Evolutionary conservation across 805 yeast genomes (phyloP).

Genomic region (Kazachstania kunashirensis): DNA sequence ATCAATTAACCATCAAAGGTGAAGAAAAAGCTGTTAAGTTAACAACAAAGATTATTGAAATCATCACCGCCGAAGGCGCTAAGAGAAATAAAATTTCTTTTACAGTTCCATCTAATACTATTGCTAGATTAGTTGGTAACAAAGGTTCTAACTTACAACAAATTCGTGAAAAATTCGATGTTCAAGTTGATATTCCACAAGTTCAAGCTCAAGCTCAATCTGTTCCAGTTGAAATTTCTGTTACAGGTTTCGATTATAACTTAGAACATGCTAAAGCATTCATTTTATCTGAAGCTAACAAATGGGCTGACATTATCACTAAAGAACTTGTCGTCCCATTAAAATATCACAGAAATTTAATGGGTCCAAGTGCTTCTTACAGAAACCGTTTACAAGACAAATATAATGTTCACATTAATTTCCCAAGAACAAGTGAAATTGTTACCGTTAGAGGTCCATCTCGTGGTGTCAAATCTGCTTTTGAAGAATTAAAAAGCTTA

Average conservation of each 20-base stretch:
- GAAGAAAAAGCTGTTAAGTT: conserved; percentile 46
- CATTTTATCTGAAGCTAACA: conserved; percentile 50
- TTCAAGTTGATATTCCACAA: conserved; percentile 58
- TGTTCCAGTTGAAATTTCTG: conserved; percentile 39
- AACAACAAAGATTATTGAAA: conserved; percentile 30
- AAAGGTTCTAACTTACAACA: conserved; percentile 67
- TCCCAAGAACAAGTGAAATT: conserved; percentile 61
- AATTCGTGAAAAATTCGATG: conserved; percentile 63
- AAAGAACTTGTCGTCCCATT: conserved; percentile 59
- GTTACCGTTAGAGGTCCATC: conserved; percentile 77
- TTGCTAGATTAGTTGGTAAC: conserved; percentile 82
- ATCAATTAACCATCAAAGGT: conserved; percentile 63
- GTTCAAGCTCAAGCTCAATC: conserved; percentile 34
- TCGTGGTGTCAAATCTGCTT: conserved; percentile 73
- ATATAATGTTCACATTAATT: conserved; percentile 70
- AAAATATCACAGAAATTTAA: conserved; percentile 69
- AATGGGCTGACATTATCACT: conserved; percentile 73
- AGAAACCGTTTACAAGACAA: conserved; percentile 80
- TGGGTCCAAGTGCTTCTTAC: conserved; percentile 76
- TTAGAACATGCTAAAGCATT: conserved; percentile 61
- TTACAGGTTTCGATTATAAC: conserved; percentile 72
- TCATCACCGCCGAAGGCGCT: conserved; percentile 24
- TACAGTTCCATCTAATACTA: conserved; percentile 53
- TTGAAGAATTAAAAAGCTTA: conserved; percentile 74
- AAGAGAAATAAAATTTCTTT: conserved; percentile 33